Percentiles rank a stretch among this genome's conserved stretches.
These are phyloP conservation scores for Plantago elongata DNA, from an alignment of 257 asterid species.

Conservation along the genomic window DNA sequence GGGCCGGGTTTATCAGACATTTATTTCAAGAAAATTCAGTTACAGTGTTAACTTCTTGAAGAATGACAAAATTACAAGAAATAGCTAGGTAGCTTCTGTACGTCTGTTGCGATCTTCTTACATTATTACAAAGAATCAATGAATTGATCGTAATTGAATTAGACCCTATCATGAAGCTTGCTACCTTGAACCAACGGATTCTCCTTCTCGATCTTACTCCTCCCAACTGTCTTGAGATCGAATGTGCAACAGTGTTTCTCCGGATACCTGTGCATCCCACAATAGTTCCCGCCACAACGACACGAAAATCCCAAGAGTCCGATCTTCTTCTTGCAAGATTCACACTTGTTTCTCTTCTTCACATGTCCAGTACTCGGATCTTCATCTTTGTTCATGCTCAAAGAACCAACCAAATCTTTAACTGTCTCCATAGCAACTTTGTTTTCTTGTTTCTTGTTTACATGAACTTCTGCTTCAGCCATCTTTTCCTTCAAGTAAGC, in stretches of 20 bases:
- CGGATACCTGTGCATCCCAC: slow-evolving; percentile 28
- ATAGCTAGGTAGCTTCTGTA: no score
- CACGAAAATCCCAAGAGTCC: slow-evolving; percentile 28
- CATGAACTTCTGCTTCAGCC: not conserved
- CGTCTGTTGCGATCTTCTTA: no score
- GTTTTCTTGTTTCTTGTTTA: not conserved
- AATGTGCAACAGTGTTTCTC: slow-evolving; percentile 28
- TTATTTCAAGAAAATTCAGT: no score
- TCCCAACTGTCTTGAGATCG: slow-evolving; percentile 30
- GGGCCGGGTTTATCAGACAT: no score
- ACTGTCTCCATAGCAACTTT: not conserved
- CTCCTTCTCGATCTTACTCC: slow-evolving; percentile 15
- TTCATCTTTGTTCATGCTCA: not conserved
- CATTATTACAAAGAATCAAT: no score
- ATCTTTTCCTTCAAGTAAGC: slow-evolving; percentile 2
- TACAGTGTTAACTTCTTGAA: no score
- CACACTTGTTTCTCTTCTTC: slow-evolving; percentile 20
- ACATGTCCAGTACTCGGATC: not conserved
- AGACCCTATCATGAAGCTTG: slow-evolving; percentile 22
- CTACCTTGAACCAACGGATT: slow-evolving; percentile 26
- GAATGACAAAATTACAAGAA: no score
- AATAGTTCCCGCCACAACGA: slow-evolving; percentile 26
- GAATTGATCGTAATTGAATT: not conserved
- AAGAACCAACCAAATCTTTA: no score
- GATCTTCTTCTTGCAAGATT: slow-evolving; percentile 26